phyloP scores from a whole-genome alignment of 345 rosid genomes.

The Arabis hirsuta region DNA sequence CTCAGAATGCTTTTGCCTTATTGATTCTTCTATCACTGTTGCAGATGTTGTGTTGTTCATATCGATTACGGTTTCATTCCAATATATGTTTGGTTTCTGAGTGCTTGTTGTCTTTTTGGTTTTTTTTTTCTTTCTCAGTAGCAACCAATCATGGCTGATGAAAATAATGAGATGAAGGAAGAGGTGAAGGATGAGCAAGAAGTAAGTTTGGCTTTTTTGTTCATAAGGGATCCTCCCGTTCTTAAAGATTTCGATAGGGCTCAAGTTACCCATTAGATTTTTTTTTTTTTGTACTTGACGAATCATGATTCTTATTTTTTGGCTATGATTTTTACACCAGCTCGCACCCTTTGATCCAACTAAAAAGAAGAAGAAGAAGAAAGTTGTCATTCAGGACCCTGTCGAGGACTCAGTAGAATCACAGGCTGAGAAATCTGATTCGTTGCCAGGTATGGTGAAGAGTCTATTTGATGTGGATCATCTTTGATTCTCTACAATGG shows the following conservation, averaged over 20 bases:
- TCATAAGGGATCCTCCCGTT: not conserved
- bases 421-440: conserved; percentile 72
- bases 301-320: conserved; percentile 2
- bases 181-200: conserved; percentile 45
- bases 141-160: conserved; percentile 48
- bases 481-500: not conserved
- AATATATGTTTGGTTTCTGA: not conserved
- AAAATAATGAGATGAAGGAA: conserved; percentile 38
- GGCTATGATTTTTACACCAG: conserved; percentile 40
- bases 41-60: not conserved
- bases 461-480: not conserved
- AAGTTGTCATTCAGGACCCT: conserved; percentile 64
- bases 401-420: conserved; percentile 68
- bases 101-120: not conserved
- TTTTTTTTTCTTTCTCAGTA: not conserved
- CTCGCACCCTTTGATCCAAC: conserved; percentile 87
- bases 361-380: conserved; percentile 98
- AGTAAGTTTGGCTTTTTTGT: conserved; percentile 12
- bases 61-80: not conserved
- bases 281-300: not conserved
- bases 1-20: not conserved
- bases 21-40: not conserved
- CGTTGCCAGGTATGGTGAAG: conserved; percentile 53
- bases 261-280: not conserved
- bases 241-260: not conserved